Conservation (phyloP, 495 filamentous ascomycete genomes). For the Hypomontagnella submonticulosa region DNA sequence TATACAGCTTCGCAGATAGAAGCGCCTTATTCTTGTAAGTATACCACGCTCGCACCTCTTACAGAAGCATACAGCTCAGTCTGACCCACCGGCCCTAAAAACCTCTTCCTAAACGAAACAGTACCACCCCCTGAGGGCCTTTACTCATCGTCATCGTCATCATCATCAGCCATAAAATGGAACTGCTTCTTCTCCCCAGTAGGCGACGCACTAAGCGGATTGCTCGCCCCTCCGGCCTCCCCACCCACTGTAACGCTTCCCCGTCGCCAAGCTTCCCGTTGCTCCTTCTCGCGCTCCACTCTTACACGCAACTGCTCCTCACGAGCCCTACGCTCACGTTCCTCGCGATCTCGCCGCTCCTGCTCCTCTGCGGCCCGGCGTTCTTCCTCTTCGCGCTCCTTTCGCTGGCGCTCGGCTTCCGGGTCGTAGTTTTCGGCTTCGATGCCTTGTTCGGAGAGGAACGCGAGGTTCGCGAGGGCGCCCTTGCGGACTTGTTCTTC, state of each 20-base stretch:
- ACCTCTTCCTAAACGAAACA: not conserved
- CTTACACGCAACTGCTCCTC: slow-evolving; percentile 52
- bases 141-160: slow-evolving; percentile 65
- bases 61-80: too few species aligned
- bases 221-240: slow-evolving; percentile 5
- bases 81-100: too few species aligned
- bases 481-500: slow-evolving; percentile 71
- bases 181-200: slow-evolving; percentile 58
- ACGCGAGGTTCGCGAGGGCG: slow-evolving; percentile 68
- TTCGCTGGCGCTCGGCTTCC: slow-evolving; percentile 58
- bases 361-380: slow-evolving; percentile 54
- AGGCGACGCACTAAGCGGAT: slow-evolving; percentile 18
- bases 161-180: slow-evolving; percentile 62
- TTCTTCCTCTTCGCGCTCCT: slow-evolving; percentile 55
- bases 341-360: slow-evolving; percentile 57
- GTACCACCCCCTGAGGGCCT: slow-evolving; percentile 12
- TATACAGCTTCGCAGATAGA: too few species aligned
- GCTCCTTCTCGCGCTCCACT: slow-evolving; percentile 47
- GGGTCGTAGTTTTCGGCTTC: slow-evolving; percentile 67
- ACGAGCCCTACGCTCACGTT: slow-evolving; percentile 51
- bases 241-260: slow-evolving; percentile 44
- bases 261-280: slow-evolving; percentile 49
- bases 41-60: too few species aligned
- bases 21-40: too few species aligned
- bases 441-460: slow-evolving; percentile 65